phyloP scores from a whole-genome alignment of 495 filamentous ascomycete species.

The Pseudotulostoma volvatum region DNA sequence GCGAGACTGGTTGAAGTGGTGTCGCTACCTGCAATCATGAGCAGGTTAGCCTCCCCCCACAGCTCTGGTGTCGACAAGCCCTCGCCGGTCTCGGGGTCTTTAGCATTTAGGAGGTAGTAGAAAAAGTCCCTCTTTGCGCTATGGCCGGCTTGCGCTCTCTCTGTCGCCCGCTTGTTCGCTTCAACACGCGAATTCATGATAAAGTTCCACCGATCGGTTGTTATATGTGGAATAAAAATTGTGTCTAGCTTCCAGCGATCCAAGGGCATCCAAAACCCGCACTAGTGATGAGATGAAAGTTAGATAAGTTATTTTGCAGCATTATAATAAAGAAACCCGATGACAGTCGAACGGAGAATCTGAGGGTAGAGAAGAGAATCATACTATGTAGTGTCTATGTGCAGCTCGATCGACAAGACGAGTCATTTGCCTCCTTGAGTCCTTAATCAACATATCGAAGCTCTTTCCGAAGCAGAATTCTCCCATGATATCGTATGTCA shows the following conservation, averaged over 20 bases:
- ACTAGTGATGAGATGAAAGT: conserved; percentile 17
- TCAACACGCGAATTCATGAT: conserved; percentile 43
- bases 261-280: conserved; percentile 42
- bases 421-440: conserved; percentile 25
- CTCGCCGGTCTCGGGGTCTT: conserved; percentile 42
- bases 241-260: conserved; percentile 38
- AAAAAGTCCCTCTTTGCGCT: conserved; percentile 51
- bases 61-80: conserved; percentile 51
- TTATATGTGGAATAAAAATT: conserved; percentile 40
- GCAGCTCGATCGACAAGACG: conserved; percentile 35
- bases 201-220: conserved; percentile 41
- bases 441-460: conserved; percentile 39
- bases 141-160: conserved; percentile 26
- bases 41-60: conserved; percentile 53
- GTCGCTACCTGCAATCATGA: conserved; percentile 42
- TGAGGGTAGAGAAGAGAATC: conserved; percentile 9
- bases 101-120: conserved; percentile 40
- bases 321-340: no score
- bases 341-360: no score
- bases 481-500: conserved; percentile 37
- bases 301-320: neutral
- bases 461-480: conserved; percentile 38
- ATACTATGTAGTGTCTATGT: conserved; percentile 36
- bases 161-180: conserved; percentile 37
- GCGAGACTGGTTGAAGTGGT: conserved; percentile 42